These are phyloP conservation scores for Aspergillus hiratsukae DNA, from an alignment of 2,329 filamentous ascomycete genomes.

Conservation along the genomic window DNA sequence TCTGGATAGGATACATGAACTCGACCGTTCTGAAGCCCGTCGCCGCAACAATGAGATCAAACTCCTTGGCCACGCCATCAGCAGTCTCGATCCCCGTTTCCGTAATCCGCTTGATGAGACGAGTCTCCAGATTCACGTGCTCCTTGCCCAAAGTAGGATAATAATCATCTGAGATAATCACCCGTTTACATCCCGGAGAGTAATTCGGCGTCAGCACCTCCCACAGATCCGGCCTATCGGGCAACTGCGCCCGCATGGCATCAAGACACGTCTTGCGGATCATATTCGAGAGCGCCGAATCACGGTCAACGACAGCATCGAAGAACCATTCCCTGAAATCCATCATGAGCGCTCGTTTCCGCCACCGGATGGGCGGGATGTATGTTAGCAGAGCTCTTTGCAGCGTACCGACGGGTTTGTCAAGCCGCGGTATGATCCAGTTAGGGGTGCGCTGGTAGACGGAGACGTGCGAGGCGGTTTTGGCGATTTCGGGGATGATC, in stretches of 20 bases:
- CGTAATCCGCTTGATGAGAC: conserved; percentile 45
- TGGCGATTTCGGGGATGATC: conserved; percentile 55
- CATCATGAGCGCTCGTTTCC: conserved; percentile 51
- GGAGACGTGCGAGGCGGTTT: conserved; percentile 46
- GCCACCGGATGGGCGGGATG: conserved; percentile 48
- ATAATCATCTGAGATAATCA: conserved; percentile 54
- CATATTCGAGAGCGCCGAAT: conserved; percentile 39
- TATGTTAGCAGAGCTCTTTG: conserved; percentile 46
- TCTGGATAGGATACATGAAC: conserved; percentile 55
- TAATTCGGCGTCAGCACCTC: conserved; percentile 53
- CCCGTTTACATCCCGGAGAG: conserved; percentile 51
- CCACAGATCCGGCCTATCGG: conserved; percentile 48
- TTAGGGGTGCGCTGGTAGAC: conserved; percentile 58
- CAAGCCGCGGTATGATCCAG: conserved; percentile 54
- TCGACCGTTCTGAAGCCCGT: conserved; percentile 57
- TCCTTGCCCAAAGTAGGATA: conserved; percentile 46
- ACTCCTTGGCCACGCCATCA: conserved; percentile 39
- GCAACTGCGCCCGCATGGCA: conserved; percentile 45
- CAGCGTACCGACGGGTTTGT: conserved; percentile 43
- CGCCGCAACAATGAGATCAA: conserved; percentile 55
- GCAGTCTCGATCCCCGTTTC: conserved; percentile 46
- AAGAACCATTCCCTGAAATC: conserved; percentile 51
- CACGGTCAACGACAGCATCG: conserved; percentile 38
- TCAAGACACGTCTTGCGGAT: conserved; percentile 34
- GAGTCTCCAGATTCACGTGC: conserved; percentile 51